A percentile compares a stretch with the other conserved stretches of the same genome.
Conservation (phyloP, 805 yeast species). For the Yarrowia sp. region DNA sequence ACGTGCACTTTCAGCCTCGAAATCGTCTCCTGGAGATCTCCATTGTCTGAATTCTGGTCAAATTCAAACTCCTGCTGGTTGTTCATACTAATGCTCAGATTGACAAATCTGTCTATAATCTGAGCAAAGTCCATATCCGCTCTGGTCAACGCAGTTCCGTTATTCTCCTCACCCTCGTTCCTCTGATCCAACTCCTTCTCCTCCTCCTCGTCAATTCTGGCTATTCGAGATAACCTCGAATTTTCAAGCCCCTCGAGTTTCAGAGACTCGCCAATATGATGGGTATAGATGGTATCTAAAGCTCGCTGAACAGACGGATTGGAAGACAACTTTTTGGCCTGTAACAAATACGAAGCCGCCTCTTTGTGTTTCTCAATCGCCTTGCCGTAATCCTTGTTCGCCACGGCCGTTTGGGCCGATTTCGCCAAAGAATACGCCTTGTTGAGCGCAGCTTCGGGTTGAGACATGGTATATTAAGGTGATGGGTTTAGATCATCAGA, state of each 20-base stretch:
- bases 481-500: too few relatives aligned
- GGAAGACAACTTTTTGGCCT: slow-evolving; percentile 7
- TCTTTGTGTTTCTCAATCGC: slow-evolving; percentile 31
- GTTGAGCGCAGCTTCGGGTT: slow-evolving; percentile 35
- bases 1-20: slow-evolving; percentile 16
- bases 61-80: slow-evolving; percentile 25
- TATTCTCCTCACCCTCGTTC: too few relatives aligned
- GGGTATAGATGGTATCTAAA: slow-evolving; percentile 4
- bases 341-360: slow-evolving; percentile 1
- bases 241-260: slow-evolving; percentile 24
- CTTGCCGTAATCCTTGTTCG: slow-evolving; percentile 20
- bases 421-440: slow-evolving; percentile 35
- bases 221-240: slow-evolving; percentile 6
- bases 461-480: slow-evolving; percentile 1
- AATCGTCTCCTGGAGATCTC: slow-evolving; percentile 5
- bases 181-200: not conserved
- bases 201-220: slow-evolving; percentile 26
- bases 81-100: slow-evolving; percentile 12
- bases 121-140: slow-evolving; percentile 14
- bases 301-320: slow-evolving; percentile 3
- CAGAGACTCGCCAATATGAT: slow-evolving; percentile 7
- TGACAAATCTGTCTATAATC: slow-evolving; percentile 32
- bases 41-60: not conserved
- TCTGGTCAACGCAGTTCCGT: too few relatives aligned
- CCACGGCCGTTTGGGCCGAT: slow-evolving; percentile 12